Evolutionary conservation across 805 yeast genomes (phyloP), one percentile per base, ranked within the genome.

Genomic region (Torulaspora microellipsoides): DNA sequence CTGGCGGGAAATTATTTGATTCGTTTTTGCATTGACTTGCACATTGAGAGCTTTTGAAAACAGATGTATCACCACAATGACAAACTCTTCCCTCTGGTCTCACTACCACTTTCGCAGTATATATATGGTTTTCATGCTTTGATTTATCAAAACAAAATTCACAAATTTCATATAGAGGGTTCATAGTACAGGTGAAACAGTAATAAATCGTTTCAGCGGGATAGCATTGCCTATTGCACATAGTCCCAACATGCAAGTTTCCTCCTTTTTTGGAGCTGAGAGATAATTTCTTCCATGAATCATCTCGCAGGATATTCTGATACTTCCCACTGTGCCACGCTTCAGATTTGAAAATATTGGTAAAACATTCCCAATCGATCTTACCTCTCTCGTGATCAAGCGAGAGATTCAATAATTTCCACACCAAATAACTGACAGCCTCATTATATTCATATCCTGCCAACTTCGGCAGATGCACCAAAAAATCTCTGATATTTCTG

Each of bases 71-170:
- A 3, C 66, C 64, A 50, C 67, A 63, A 40, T 60, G 62, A 31
- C 67, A 63, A 7, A 60, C 51, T 27, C 61, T 53, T 6, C 66
- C 65, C 34, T 63, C 65, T 1, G 58, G 53, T 43, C 65, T 47
- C 14, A 51, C 53, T 1, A 59, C 59, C 2, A 55, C 48, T 38
- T 55, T 56, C 1, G 59, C 56, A 5, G 55, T 53, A 35, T 54
- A 63, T 3, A 48, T 36, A 61, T 90, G 98, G 35, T 80, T 91
- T 29, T 59, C 58, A 63, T 90, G 98, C 43, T 75, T 72, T 3
- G 77, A 78, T 2, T 80, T 78, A 38, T 81, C 78, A 65, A 71
- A 90, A 60, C 98, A 90, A 46, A 74, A 68, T 9, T 81, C 73
- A 60, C 98, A 90, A 8, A 90, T 53, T 49, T 54, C 71, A 50